Evolutionary conservation across 805 yeast species (phyloP), one percentile per base, ranked within the genome.

Genomic region (Saturnispora sanitii): DNA sequence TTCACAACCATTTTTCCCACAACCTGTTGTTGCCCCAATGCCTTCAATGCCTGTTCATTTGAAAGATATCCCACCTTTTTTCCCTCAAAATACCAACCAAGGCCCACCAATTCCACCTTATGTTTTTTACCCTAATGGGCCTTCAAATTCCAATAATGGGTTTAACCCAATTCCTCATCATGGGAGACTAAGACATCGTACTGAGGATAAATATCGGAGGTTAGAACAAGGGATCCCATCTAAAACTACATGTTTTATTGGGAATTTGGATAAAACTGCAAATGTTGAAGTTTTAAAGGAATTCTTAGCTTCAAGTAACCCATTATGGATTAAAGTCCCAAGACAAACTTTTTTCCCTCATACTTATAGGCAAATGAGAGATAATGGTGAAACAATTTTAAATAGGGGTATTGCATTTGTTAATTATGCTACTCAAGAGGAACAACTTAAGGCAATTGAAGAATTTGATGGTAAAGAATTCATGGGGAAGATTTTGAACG

Each of bases 351-450:
- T 75, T 16, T 73, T 79, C 15, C 57, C 53, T 37, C 60, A 58
- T 39, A 51, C 73, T 20, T 60, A 68, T 46, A 62, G 64, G 52
- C 65, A 63, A 48, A 61, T 71, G 42, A 66, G 65, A 51, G 67
- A 62, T 28, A 61, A 64, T 43, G 72, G 73, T 36, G 65, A 69
- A 45, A 61, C 61, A 45, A 61, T 74, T 41, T 69, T 63, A 52
- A 75, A 74, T 49, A 74, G 73, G 54, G 87, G 87, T 33, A 75
- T 73, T 57, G 83, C 81, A 4, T 78, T 78, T 58, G 74, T 75
- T 41, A 73, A 67, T 51, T 72, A 78, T 48, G 55, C 65, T 26
- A 52, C 53, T 48, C 69, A 69, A 45, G 74, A 68, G 40, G 49
- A 54, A 27, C 79, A 74, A 54, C 57, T 63, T 54, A 48, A 58